A percentile compares a stretch with the other conserved stretches of the same genome.
phyloP scores from a whole-genome alignment of 441 rosid species.

The Populus hybrid region DNA sequence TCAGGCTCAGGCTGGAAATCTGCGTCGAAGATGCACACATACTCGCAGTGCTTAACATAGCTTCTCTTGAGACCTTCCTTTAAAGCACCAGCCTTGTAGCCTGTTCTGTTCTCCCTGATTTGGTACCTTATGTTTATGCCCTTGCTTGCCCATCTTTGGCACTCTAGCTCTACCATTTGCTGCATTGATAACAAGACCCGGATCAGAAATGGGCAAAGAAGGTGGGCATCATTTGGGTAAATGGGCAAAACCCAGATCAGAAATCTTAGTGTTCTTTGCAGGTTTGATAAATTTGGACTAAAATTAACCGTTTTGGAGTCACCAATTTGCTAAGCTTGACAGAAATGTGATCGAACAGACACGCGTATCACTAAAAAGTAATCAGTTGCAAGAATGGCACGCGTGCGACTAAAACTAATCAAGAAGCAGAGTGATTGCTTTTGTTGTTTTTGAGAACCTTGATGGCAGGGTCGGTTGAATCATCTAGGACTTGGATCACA shows the following conservation, averaged over 20 bases:
- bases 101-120: conserved; percentile 76
- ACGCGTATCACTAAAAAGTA: not conserved
- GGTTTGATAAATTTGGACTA: not conserved
- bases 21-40: conserved; percentile 84
- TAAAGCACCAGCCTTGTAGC: conserved; percentile 94
- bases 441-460: conserved; percentile 43
- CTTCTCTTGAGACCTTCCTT: conserved; percentile 86
- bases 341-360: not conserved
- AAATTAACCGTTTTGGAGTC: not conserved
- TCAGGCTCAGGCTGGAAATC: conserved; percentile 95
- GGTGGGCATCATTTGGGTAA: not conserved
- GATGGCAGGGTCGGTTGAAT: conserved; percentile 89
- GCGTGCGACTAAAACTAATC: not conserved
- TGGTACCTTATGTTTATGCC: conserved; percentile 83
- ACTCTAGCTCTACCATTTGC: conserved; percentile 91
- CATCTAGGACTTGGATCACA: conserved; percentile 97
- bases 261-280: not conserved
- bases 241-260: conserved; percentile 9
- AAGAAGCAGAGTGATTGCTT: not conserved
- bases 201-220: not conserved
- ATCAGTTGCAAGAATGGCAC: not conserved
- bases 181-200: conserved; percentile 20
- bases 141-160: conserved; percentile 96
- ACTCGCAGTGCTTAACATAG: conserved; percentile 90
- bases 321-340: not conserved